Percentiles rank a stretch among this genome's conserved stretches.
Evolutionary conservation across 2,329 filamentous ascomycete genomes (phyloP).

Genomic region (Botrytis squamosa): DNA sequence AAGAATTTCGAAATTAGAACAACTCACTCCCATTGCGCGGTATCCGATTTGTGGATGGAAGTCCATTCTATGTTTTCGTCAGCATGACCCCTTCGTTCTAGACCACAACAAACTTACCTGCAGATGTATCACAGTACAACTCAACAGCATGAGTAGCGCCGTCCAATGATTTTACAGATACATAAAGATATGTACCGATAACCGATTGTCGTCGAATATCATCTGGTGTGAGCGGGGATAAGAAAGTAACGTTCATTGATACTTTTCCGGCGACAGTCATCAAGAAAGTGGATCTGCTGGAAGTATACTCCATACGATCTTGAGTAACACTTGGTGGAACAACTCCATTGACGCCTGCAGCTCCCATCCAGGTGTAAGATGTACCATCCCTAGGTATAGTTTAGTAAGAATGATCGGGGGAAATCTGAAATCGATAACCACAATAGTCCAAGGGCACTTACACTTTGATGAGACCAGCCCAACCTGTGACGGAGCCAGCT

Average conservation of each 20-base stretch:
- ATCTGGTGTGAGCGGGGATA: slow-evolving; percentile 68
- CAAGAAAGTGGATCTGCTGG: slow-evolving; percentile 67
- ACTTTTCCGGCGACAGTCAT: slow-evolving; percentile 63
- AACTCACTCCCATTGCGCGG: slow-evolving; percentile 63
- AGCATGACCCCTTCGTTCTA: background rate
- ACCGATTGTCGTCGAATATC: slow-evolving; percentile 68
- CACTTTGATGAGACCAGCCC: slow-evolving; percentile 70
- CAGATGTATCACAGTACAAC: slow-evolving; percentile 71
- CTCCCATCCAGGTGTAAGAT: slow-evolving; percentile 68
- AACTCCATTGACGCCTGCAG: slow-evolving; percentile 43
- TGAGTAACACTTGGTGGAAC: slow-evolving; percentile 55
- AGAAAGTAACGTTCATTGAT: slow-evolving; percentile 65
- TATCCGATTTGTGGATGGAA: slow-evolving; percentile 57
- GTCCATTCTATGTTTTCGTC: slow-evolving; percentile 58
- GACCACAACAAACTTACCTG: slow-evolving; percentile 48
- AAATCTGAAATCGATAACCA: background rate
- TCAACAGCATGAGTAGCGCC: slow-evolving; percentile 62
- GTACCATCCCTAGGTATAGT: slow-evolving; percentile 48
- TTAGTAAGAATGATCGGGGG: background rate
- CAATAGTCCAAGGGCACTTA: background rate
- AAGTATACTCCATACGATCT: slow-evolving; percentile 66
- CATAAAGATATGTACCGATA: slow-evolving; percentile 67
- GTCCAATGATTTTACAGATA: slow-evolving; percentile 62
- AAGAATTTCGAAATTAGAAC: slow-evolving; percentile 53
- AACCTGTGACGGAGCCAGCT: slow-evolving; percentile 58